Evolutionary conservation across 169 alveolate genomes (phyloP).

Genomic region (Perkinsus chesapeaki): DNA sequence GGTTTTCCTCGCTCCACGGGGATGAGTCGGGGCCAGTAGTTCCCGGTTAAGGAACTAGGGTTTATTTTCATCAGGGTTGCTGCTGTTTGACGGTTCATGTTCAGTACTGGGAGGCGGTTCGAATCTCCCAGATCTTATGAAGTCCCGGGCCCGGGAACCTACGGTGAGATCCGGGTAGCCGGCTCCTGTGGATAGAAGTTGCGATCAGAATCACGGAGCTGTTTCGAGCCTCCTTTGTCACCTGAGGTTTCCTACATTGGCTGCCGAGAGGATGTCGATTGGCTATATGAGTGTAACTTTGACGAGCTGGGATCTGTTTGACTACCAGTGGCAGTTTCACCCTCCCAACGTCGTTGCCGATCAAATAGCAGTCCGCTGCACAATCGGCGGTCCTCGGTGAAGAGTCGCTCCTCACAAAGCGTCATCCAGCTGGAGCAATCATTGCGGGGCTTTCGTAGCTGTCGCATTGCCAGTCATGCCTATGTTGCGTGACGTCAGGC

Average conservation of each 20-base stretch:
- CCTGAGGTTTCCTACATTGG: neutral
- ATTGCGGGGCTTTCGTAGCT: neutral
- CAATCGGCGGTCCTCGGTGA: neutral
- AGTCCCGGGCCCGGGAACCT: neutral
- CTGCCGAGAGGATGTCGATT: neutral
- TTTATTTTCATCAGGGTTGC: neutral
- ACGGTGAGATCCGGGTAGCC: neutral
- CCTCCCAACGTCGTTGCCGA: neutral
- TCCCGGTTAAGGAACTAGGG: neutral
- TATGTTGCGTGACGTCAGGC: neutral
- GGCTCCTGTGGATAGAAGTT: neutral
- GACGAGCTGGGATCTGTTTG: neutral
- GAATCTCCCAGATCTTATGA: neutral
- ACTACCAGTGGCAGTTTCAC: neutral
- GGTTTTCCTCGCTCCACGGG: too few species aligned
- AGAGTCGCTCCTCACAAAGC: neutral
- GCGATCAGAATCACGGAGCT: neutral
- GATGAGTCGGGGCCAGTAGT: too few species aligned
- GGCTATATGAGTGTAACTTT: neutral
- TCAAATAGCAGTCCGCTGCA: neutral
- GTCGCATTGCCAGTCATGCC: neutral
- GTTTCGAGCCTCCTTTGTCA: neutral
- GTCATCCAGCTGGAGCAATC: neutral
- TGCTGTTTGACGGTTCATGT: neutral
- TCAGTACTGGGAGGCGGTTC: neutral